Evolutionary conservation across 176 grass and related monocot genomes (phyloP), one percentile per base, ranked within the genome.

Genomic region (Poa pratensis): DNA sequence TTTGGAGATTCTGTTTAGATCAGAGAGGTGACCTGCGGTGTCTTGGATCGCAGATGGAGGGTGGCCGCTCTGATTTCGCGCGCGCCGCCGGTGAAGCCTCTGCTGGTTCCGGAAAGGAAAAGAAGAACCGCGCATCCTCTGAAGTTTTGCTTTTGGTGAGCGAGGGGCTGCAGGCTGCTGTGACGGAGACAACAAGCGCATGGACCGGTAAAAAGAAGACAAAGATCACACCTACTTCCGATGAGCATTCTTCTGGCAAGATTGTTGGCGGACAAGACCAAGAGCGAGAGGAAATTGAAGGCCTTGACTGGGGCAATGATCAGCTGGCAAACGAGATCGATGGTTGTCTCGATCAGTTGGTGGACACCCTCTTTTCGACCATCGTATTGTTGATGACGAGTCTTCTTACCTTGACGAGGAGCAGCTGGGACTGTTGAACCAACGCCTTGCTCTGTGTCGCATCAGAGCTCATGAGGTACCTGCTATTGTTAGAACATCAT

Each of bases 391-490:
- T 5, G 18, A 40, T 5, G 34, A 40, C 1, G 66, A 69, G 34
- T 69, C 34, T 12, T 13, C 19, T 12, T 70, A 13, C 19, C n/a
- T 11, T 2, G 68, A 70, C 37, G 67, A 43, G 67, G 4, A 43
- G 37, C 68, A 23, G 19, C 37, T 22, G 10, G 5, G 12, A 13
- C 9, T 6, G 68, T 1, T 70, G 0, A 70, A 70, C 68, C 68
- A 40, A 6, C 68, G 37, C 37, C 37, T 70, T 20, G 68, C 68
- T 10, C 19, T 70, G 68, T 43, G 2, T n/a, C 68, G 68, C 68
- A 70, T 70, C 37, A 70, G 68, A 70, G 68, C 37, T 14, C 9
- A 70, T n/a, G 37, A 70, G 65, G 59, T 68, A 35, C 64, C 64
- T 4, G 0, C 28, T 32, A 30, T 65, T 32, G 30, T 65, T 64